These are phyloP conservation scores for Fusarium humuli DNA, from an alignment of 2,329 filamentous ascomycete species.

Conservation along the genomic window DNA sequence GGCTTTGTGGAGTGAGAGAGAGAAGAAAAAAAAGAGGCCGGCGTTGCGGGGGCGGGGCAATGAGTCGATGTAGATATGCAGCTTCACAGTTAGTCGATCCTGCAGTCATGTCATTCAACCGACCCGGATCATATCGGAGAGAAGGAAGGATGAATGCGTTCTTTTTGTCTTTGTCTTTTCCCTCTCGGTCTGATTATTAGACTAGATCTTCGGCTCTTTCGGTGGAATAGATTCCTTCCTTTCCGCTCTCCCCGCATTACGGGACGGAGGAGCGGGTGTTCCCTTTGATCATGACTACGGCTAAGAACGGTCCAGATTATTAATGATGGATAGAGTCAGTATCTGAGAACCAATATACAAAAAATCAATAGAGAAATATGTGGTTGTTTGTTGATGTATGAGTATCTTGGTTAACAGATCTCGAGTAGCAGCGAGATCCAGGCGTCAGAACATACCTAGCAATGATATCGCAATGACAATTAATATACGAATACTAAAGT, in stretches of 20 bases:
- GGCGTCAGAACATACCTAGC: background rate
- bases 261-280: slow-evolving; percentile 36
- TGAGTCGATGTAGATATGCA: slow-evolving; percentile 15
- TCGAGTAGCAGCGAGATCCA: background rate
- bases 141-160: background rate
- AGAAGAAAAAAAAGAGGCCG: slow-evolving; percentile 1
- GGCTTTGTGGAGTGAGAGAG: slow-evolving; percentile 30
- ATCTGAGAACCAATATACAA: background rate
- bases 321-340: background rate
- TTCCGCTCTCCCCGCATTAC: slow-evolving; percentile 31
- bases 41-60: slow-evolving; percentile 41
- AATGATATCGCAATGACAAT: background rate
- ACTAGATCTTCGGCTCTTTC: slow-evolving; percentile 9
- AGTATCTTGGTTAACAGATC: background rate
- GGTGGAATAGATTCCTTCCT: slow-evolving; percentile 7
- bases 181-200: background rate
- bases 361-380: background rate
- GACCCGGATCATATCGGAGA: slow-evolving; percentile 34
- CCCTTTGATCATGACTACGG: slow-evolving; percentile 20
- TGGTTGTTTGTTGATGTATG: background rate
- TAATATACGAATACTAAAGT: background rate
- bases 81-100: slow-evolving; percentile 23
- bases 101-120: slow-evolving; percentile 25
- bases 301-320: slow-evolving; percentile 13
- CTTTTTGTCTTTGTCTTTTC: background rate